These are phyloP conservation scores for Talaromyces ruber DNA, from an alignment of 495 filamentous ascomycete species.

Conservation along the genomic window DNA sequence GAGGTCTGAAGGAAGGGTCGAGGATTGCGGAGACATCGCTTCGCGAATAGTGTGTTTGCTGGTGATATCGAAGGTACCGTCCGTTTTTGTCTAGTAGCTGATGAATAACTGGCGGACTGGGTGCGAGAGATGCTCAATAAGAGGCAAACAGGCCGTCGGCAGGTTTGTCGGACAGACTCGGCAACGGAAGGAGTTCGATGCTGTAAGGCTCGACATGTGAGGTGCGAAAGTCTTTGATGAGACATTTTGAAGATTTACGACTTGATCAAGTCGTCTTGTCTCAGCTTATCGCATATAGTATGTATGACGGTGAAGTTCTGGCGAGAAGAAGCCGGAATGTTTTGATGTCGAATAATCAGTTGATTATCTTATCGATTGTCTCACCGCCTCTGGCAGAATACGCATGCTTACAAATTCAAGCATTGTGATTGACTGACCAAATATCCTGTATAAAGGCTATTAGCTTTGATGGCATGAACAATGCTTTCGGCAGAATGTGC, in stretches of 20 bases:
- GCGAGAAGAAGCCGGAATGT: background rate
- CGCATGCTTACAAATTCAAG: conserved; percentile 3
- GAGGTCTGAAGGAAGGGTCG: background rate
- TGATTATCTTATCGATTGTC: conserved; percentile 4
- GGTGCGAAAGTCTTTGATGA: background rate
- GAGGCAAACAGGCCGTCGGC: background rate
- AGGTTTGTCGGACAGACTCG: background rate
- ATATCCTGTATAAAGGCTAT: background rate
- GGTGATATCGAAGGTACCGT: background rate
- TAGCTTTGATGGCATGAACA: background rate
- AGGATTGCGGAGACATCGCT: background rate
- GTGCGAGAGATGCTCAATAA: background rate
- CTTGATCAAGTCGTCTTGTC: background rate
- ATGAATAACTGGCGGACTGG: background rate
- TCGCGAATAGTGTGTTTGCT: background rate
- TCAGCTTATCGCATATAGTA: background rate
- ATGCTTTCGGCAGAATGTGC: background rate
- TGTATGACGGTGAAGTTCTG: background rate
- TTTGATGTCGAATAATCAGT: background rate
- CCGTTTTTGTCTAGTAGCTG: background rate
- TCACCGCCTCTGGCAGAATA: conserved; percentile 5
- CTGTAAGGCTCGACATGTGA: conserved; percentile 3
- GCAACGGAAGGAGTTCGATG: background rate
- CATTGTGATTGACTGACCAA: background rate
- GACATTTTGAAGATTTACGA: background rate